Base-by-base conservation (phyloP, 2,329 filamentous ascomycete species). In the Aspergillus persii region DNA sequence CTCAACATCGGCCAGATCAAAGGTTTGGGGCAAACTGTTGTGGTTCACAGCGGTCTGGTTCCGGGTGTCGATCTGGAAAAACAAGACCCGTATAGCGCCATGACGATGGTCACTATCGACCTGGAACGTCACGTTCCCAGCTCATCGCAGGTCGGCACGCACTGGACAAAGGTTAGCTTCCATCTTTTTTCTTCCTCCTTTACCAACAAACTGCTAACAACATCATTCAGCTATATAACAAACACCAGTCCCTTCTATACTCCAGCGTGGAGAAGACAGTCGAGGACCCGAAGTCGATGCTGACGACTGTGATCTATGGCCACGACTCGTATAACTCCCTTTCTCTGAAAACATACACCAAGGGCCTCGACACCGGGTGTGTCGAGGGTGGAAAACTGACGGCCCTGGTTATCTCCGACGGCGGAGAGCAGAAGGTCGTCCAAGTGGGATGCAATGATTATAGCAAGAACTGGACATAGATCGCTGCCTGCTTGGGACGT, bases 71-170 rank as follows among this genome's bases (percentile, higher is more conserved):
- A 84, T 0, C 80, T 96, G 12, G 81, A 88, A 50, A 79, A 83
- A 54, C 94, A 89, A 67, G 85, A 97, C 73, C 89, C 92, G 0
- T 87, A 86, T 74, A 88, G 89, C 54, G 89, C 90, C 46, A 97
- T 97, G 92, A 95, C 92, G 71, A 96, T 99, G 91, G 87, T 92
- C 58, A 90, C 87, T 6, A 84, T 96, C 56, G 82, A 90, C 65
- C 82, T 87, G 18, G 77, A 81, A 9, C 87, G 85, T 9, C 82
- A 86, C 60, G 76, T 85, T 11, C 87, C 86, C 3, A 85, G 79
- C 55, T 78, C 78, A 63, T 80, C 68, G 62, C 75, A 66, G 55
- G 75, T 72, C 4, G 89, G 88, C 53, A 80, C 84, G 36, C 83
- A 83, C 12, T 96, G 91, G 91, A 82, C 86, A 54, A 83, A 87